Conservation (phyloP, 257 asterid genomes). For the Echites panduratus region DNA sequence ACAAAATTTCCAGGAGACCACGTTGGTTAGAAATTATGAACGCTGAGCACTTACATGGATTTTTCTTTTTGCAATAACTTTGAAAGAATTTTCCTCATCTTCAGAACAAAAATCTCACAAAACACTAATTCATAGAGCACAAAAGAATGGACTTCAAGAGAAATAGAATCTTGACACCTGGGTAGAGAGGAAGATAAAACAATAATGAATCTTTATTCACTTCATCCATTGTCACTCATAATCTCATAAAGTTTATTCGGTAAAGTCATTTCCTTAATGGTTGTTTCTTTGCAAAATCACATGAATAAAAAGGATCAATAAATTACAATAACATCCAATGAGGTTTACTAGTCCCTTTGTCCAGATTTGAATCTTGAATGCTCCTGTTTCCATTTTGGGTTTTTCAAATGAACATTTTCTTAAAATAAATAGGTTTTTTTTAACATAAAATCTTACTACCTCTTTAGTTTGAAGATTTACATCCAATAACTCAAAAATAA, state of each 20-base stretch:
- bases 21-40: neutral
- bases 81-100: neutral
- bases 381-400: too few species aligned
- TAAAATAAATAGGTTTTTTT: too few species aligned
- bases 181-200: neutral
- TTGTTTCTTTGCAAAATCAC: neutral
- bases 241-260: neutral
- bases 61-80: too few species aligned
- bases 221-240: neutral
- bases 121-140: neutral
- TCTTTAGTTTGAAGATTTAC: too few species aligned
- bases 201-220: neutral
- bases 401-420: too few species aligned
- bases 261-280: neutral
- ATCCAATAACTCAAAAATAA: too few species aligned
- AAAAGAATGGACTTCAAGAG: neutral
- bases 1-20: slow-evolving; percentile 19
- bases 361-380: too few species aligned
- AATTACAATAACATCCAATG: neutral
- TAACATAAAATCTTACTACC: too few species aligned
- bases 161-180: neutral
- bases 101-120: neutral
- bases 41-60: neutral
- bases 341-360: too few species aligned
- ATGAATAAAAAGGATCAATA: neutral